Evolutionary conservation across 176 grass and related monocot species (phyloP), one percentile per base, ranked within the genome.

Genomic region (Zoysia japonica): DNA sequence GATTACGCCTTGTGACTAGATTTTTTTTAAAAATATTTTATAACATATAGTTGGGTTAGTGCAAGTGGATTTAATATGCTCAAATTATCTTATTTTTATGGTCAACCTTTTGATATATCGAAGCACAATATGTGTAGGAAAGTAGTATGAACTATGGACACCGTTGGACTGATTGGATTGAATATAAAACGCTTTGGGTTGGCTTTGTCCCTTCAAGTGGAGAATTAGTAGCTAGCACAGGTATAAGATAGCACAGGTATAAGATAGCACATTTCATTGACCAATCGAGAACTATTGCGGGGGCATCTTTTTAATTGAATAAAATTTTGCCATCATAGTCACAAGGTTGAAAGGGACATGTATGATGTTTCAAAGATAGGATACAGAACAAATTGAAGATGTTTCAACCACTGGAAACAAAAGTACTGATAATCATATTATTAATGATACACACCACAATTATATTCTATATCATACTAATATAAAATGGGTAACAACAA

Each of bases 401-500:
- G 28, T 28, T 28, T 28, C 28, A 28, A 28, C 28, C 28, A 28
- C 28, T 28, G 28, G 28, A 28, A 28, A 28, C 28, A 28, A 28
- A 28, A 28, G 28, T 28, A 28, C 28, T 28, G 28, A 28, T 28
- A 28, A 28, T 28, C 0, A 28, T 28, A 28, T 28, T 28, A 63
- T 28, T 28, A 28, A 28, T 28, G 28, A 28, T 28, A 28, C 28
- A 28, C 28, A 28, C 28, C 28, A 28, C 28, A 28, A 20, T 57
- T 87, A 56, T 71, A 55, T 70, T 68, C 16, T 37, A 37, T 43
- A 7, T 2, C 42, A 44, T 49, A 49, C 6, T 49, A 11, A 67
- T 64, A 78, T 51, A 68, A 65, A 28, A 28, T 28, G 28, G 28
- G 28, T 78, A 83, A 47, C 59, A 69, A 84, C 81, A 88, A 65